A percentile compares a stretch with the other conserved stretches of the same genome.
phyloP scores from a whole-genome alignment of 805 yeast species.

The Ogataea corticis region DNA sequence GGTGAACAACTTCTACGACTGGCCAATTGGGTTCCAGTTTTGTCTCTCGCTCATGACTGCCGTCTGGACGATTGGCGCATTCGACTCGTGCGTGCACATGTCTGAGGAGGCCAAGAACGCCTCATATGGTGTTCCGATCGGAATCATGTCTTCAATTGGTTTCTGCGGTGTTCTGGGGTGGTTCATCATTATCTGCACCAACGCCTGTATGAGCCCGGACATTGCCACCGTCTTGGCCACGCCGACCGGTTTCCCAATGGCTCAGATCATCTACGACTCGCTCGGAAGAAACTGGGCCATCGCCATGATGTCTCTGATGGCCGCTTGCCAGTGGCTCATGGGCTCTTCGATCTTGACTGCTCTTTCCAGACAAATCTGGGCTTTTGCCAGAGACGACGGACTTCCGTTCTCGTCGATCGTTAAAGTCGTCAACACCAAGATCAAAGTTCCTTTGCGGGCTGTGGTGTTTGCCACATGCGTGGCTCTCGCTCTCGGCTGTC shows the following conservation, averaged over 20 bases:
- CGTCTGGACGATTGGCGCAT: conserved; percentile 75
- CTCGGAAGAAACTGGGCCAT: conserved; percentile 67
- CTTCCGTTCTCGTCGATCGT: conserved; percentile 60
- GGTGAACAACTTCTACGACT: conserved; percentile 49
- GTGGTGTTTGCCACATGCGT: conserved; percentile 53
- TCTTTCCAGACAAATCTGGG: conserved; percentile 71
- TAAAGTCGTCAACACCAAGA: conserved; percentile 54
- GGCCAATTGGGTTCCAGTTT: conserved; percentile 63
- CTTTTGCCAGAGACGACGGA: conserved; percentile 76
- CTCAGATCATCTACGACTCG: conserved; percentile 62
- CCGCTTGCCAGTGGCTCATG: conserved; percentile 65
- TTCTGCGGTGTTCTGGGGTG: conserved; percentile 62
- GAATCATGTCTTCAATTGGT: conserved; percentile 59
- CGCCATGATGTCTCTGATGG: conserved; percentile 59
- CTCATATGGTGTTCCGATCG: conserved; percentile 61
- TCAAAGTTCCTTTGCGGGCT: conserved; percentile 68
- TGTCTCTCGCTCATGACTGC: conserved; percentile 54
- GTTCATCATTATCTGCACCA: conserved; percentile 50
- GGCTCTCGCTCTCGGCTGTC: conserved; percentile 53
- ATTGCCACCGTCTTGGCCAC: conserved; percentile 43
- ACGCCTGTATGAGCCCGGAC: conserved; percentile 54
- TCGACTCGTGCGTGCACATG: conserved; percentile 72
- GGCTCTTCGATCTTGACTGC: conserved; percentile 64
- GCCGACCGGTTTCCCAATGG: conserved; percentile 60
- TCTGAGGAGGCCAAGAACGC: conserved; percentile 71